Base-by-base conservation (phyloP, 1,284 basidiomycete genomes). In the Dichomitus squalens region DNA sequence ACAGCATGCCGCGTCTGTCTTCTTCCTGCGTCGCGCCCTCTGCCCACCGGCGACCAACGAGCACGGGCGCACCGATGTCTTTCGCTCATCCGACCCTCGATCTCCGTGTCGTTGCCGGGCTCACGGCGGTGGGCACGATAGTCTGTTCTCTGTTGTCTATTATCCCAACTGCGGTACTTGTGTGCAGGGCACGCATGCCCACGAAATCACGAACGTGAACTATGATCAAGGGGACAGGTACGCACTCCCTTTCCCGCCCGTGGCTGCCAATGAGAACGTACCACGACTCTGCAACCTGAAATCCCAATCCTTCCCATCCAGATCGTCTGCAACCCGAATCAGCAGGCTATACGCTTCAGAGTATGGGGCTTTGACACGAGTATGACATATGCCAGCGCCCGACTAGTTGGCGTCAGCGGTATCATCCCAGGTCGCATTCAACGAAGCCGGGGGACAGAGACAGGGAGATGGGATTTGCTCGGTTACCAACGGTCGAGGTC, bases 321-420 rank as follows among this genome's bases (percentile, higher is more conserved):
- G 21, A 44, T 20, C 16, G 35, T 50, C 34, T 47, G 33, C 21
- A 31, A 31, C 18, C 49, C 27, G 29, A 36, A 39, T 44, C 39
- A 46, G 52, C 53, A 56, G 36, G 40, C 50, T 60, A 63, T 60
- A 58, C 58, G 53, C 61, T 63, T 63, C 56, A 58, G 51, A 39
- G 47, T 63, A 52, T 47, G 41, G 38, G 35, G 51, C 46, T 11
- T 11, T 49, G 53, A 58, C 33, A 38, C 54, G 52, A 31, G 38
- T 38, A 44, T 31, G 49, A 16, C 33, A 21, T 46, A 39, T 25
- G 29, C 36, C 48, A 23, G 53, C 51, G 36, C 16, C 56, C 49
- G 53, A 52, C 48, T 52, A 48, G 33, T 43, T 48, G 44, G 50
- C 50, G 44, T 43, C 36, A 7, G 40, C 55, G 39, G 41, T 38